These are phyloP conservation scores for Tothia fuscella DNA, from an alignment of 2,329 filamentous ascomycete genomes.

Conservation along the genomic window DNA sequence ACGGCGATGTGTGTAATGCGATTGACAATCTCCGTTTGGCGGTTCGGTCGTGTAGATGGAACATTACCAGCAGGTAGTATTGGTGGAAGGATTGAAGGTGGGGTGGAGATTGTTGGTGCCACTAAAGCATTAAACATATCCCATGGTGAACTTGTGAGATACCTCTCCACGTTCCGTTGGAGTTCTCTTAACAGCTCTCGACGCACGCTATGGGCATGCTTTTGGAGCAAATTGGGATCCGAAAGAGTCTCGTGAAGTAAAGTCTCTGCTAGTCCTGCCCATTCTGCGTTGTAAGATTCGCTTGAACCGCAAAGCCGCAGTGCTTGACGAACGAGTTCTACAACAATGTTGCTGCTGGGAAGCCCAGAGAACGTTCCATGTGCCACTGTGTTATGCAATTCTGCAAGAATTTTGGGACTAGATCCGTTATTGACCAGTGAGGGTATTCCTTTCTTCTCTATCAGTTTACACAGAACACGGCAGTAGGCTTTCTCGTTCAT, in stretches of 20 bases:
- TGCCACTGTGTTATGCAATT: constrained; percentile 18
- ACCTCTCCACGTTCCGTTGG: constrained; percentile 18
- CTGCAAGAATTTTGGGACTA: constrained; percentile 15
- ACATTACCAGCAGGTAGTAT: background rate
- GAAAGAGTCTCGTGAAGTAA: background rate
- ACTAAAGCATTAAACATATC: constrained; percentile 31
- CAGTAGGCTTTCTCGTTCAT: constrained; percentile 34
- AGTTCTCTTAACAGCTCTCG: constrained; percentile 19
- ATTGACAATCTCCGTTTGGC: constrained; percentile 56
- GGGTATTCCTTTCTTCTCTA: constrained; percentile 4
- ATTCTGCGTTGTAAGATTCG: background rate
- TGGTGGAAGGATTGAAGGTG: background rate
- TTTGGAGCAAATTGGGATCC: constrained; percentile 8
- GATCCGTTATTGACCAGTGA: too few relatives aligned
- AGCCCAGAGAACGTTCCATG: constrained; percentile 27
- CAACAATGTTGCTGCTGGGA: too few relatives aligned
- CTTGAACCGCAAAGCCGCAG: constrained; percentile 19
- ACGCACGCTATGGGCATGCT: constrained; percentile 22
- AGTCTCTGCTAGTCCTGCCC: background rate
- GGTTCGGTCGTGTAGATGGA: constrained; percentile 15
- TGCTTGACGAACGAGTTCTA: constrained; percentile 33
- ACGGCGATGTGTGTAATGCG: constrained; percentile 73
- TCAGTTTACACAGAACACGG: constrained; percentile 7
- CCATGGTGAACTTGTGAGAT: constrained; percentile 27
- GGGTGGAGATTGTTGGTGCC: background rate